Evolutionary conservation across 2,329 filamentous ascomycete genomes (phyloP).

Genomic region (Didymella pomorum): DNA sequence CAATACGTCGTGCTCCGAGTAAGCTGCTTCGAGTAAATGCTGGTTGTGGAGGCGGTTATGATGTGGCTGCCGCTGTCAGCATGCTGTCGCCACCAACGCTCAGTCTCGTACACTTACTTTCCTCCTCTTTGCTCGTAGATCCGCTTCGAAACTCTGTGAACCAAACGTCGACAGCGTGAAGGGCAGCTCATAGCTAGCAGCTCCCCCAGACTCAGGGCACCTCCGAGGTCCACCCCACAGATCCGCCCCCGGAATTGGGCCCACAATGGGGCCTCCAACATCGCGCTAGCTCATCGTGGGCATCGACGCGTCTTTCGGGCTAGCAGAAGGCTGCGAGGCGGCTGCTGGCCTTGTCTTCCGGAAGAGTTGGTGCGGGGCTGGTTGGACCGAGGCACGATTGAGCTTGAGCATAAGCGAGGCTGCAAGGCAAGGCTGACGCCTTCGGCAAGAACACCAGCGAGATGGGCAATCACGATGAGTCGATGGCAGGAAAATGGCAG

Average conservation of each 20-base stretch:
- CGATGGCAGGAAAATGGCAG: no score
- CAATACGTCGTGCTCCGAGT: conserved; percentile 1
- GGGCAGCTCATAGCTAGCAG: neutral
- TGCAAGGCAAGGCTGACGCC: neutral
- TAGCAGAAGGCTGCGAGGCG: neutral
- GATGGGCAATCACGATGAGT: no score
- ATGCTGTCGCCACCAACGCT: neutral
- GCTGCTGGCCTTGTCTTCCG: neutral
- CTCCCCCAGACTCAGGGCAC: neutral
- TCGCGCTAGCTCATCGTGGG: neutral
- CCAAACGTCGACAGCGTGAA: neutral
- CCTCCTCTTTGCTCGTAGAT: no score
- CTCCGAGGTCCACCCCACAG: neutral
- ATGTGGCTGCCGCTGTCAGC: neutral
- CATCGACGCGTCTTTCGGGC: neutral
- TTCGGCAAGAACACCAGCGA: neutral
- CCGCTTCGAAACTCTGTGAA: no score
- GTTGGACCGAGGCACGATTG: neutral
- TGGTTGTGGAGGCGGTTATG: neutral
- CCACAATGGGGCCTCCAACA: neutral
- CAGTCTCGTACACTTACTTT: no score
- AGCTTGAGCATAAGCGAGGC: neutral
- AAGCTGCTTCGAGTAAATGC: conserved; percentile 4
- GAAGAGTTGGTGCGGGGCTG: neutral
- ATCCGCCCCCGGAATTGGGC: neutral